Conservation (phyloP, 768 basidiomycete genomes). For the Paxillus ammoniavirescens region DNA sequence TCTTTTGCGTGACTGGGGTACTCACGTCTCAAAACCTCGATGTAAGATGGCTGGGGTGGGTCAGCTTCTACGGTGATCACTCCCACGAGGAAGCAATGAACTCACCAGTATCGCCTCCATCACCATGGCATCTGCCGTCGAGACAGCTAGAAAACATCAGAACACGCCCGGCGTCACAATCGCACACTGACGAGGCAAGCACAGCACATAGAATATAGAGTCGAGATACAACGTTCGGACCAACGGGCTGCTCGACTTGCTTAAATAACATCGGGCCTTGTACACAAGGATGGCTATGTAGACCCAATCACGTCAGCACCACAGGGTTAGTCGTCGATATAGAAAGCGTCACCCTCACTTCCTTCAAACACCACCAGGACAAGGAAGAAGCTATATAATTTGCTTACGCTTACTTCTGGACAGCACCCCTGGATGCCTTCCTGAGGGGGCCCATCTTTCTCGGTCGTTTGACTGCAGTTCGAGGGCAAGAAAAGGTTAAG, state of each 20-base stretch:
- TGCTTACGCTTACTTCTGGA: too few species aligned
- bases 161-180: not conserved
- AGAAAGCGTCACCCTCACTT: not conserved
- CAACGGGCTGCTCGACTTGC: not conserved
- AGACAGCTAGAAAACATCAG: not conserved
- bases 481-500: too few species aligned
- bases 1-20: not conserved
- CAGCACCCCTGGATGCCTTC: too few species aligned
- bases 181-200: not conserved
- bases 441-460: too few species aligned
- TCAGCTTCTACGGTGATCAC: not conserved
- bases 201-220: not conserved
- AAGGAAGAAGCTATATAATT: too few species aligned
- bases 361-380: too few species aligned
- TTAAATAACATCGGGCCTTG: not conserved
- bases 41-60: not conserved
- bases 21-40: slow-evolving; percentile 1
- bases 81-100: not conserved
- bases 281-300: not conserved
- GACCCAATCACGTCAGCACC: not conserved
- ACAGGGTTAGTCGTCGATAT: too few species aligned
- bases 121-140: not conserved
- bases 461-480: too few species aligned
- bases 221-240: not conserved
- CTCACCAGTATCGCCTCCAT: slow-evolving; percentile 3